Evolutionary conservation across 495 filamentous ascomycete genomes (phyloP).

Genomic region (Pseudomonodictys pantanalensis): DNA sequence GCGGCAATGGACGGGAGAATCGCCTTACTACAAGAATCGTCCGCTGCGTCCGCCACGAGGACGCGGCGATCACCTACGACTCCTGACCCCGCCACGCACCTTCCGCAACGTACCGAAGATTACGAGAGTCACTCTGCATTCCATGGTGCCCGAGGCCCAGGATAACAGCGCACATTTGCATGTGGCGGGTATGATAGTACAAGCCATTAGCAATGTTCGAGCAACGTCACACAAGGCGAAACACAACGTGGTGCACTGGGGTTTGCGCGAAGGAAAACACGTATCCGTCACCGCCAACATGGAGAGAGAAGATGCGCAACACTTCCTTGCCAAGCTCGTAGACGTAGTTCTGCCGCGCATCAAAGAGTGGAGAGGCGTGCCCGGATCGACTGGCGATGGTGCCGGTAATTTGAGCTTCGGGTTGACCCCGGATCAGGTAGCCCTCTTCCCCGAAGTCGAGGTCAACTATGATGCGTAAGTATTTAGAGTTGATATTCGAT

Average conservation of each 20-base stretch:
- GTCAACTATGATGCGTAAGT: conserved; percentile 86
- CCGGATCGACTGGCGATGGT: conserved; percentile 73
- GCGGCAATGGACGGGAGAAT: conserved; percentile 82
- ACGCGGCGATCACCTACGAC: conserved; percentile 56
- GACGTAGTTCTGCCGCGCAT: conserved; percentile 89
- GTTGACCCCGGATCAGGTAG: conserved; percentile 65
- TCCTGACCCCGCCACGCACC: conserved; percentile 71
- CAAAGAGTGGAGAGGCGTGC: conserved; percentile 87
- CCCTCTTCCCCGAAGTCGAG: conserved; percentile 88
- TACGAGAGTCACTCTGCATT: conserved; percentile 74
- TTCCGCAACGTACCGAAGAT: conserved; percentile 85
- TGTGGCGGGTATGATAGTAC: conserved; percentile 76
- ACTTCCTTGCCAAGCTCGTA: conserved; percentile 81
- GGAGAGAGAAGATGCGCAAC: conserved; percentile 73
- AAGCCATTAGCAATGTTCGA: conserved; percentile 79
- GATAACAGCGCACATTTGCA: conserved; percentile 67
- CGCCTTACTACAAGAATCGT: conserved; percentile 90
- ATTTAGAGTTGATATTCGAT: background rate
- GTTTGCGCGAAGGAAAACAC: conserved; percentile 53
- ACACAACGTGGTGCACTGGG: conserved; percentile 64
- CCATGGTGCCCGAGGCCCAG: conserved; percentile 60
- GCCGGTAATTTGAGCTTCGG: conserved; percentile 85
- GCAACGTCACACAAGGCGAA: conserved; percentile 66
- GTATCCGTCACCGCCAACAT: conserved; percentile 68
- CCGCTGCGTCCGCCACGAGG: conserved; percentile 80